phyloP scores from a whole-genome alignment of 768 basidiomycete species.

The Leccinum variicolor region DNA sequence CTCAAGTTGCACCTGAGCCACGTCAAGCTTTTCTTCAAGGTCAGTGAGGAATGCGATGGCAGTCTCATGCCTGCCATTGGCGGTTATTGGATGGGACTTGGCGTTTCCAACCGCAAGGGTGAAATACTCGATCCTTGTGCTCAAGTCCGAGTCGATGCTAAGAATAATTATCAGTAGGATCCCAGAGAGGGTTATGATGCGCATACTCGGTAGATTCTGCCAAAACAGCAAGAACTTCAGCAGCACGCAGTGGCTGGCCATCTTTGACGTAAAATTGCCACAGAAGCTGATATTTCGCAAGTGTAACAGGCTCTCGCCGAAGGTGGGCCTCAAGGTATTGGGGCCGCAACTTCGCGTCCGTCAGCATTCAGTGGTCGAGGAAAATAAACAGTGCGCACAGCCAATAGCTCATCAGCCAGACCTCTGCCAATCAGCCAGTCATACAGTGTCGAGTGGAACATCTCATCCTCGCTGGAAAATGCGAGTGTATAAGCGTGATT shows the following conservation, averaged over 20 bases:
- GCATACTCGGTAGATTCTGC: slow-evolving; percentile 83
- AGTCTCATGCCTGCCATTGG: slow-evolving; percentile 74
- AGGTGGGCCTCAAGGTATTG: slow-evolving; percentile 88
- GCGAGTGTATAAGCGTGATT: slow-evolving; percentile 85
- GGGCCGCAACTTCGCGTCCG: slow-evolving; percentile 64
- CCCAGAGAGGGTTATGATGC: neutral
- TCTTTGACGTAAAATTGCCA: slow-evolving; percentile 98
- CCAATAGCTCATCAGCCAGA: slow-evolving; percentile 84
- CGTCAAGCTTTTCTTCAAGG: slow-evolving; percentile 94
- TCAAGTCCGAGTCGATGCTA: slow-evolving; percentile 67
- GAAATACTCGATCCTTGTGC: slow-evolving; percentile 83
- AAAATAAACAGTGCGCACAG: slow-evolving; percentile 49
- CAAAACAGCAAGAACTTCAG: slow-evolving; percentile 75
- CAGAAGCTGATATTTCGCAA: slow-evolving; percentile 81
- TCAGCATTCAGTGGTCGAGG: slow-evolving; percentile 9
- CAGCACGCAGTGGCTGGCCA: slow-evolving; percentile 82
- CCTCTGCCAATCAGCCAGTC: slow-evolving; percentile 86
- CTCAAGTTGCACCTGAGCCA: slow-evolving; percentile 96
- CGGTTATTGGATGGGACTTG: slow-evolving; percentile 86
- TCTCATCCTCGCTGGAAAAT: slow-evolving; percentile 79
- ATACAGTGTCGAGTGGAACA: slow-evolving; percentile 93
- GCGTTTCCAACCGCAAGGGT: slow-evolving; percentile 95
- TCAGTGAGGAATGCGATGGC: slow-evolving; percentile 90
- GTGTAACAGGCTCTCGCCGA: slow-evolving; percentile 71
- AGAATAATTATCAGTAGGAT: slow-evolving; percentile 1